Percentiles rank a stretch among this genome's conserved stretches.
These are phyloP conservation scores for Fragaria ananassa DNA, from an alignment of 306 rosid genomes.

Conservation along the genomic window DNA sequence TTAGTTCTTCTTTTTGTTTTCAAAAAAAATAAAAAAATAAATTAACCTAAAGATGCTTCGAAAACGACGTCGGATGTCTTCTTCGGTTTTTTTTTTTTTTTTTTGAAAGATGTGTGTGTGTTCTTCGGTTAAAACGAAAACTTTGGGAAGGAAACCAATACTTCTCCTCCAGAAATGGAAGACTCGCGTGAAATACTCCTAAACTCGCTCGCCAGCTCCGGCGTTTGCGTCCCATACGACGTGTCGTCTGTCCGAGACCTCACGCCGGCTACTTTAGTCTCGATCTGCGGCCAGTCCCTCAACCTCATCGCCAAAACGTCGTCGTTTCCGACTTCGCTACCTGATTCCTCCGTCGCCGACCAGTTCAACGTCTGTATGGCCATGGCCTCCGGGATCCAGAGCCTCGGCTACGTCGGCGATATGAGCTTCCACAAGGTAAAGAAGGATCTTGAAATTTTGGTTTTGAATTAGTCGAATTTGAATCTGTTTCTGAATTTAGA, in stretches of 20 bases:
- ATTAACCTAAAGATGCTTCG: background rate
- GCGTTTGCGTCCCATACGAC: constrained; percentile 34
- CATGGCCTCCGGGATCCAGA: constrained; percentile 41
- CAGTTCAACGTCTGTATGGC: constrained; percentile 46
- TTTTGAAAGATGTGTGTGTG: no score
- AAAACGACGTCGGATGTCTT: background rate
- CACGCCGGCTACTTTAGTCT: constrained; percentile 32
- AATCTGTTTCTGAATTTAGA: no score
- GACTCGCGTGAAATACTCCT: constrained; percentile 41
- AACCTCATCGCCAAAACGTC: constrained; percentile 28
- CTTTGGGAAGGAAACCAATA: background rate
- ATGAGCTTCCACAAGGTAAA: constrained; percentile 55
- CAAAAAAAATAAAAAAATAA: no score
- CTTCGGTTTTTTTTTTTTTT: background rate
- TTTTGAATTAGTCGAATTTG: no score
- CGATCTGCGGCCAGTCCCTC: constrained; percentile 51
- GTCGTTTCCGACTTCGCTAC: constrained; percentile 39
- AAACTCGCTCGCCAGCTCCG: constrained; percentile 32
- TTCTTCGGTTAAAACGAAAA: background rate
- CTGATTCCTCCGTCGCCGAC: constrained; percentile 47
- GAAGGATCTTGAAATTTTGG: background rate
- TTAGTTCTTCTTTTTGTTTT: no score
- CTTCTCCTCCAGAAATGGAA: constrained; percentile 22
- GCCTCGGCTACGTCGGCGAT: constrained; percentile 50
- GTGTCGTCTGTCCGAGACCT: constrained; percentile 37